Conservation (phyloP, 202 grass and related monocot species). For the Brachypodium distachyon region DNA sequence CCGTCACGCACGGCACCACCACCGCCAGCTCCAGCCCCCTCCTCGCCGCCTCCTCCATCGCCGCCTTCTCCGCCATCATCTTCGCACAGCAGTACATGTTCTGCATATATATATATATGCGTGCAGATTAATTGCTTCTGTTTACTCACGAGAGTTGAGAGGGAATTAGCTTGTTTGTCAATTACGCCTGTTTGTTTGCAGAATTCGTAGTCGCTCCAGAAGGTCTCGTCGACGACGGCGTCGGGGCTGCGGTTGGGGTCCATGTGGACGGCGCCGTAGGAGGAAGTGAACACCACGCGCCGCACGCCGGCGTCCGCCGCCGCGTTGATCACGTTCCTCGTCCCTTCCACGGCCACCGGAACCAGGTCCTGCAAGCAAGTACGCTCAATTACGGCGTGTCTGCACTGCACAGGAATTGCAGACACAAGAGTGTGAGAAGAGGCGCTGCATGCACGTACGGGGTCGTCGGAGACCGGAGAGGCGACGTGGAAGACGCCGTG, state of each 20-base stretch:
- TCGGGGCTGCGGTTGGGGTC: conserved; percentile 43
- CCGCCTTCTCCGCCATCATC: conserved; percentile 24
- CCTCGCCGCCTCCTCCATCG: not conserved
- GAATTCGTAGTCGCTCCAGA: conserved; percentile 52
- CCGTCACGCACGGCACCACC: conserved; percentile 7
- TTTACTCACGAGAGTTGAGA: not conserved
- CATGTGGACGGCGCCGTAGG: conserved; percentile 56
- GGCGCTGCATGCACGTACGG: not conserved
- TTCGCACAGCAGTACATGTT: conserved; percentile 39
- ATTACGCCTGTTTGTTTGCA: conserved; percentile 17
- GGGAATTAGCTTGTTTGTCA: too few species aligned
- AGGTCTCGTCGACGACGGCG: conserved; percentile 27
- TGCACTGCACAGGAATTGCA: not conserved
- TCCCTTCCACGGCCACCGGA: conserved; percentile 37
- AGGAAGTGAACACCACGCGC: conserved; percentile 39
- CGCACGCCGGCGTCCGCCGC: conserved; percentile 24
- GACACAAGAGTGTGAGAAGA: not conserved
- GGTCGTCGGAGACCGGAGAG: conserved; percentile 37
- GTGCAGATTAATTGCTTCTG: not conserved
- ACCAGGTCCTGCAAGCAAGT: conserved; percentile 1
- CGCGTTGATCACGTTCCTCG: conserved; percentile 16
- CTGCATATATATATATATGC: too few species aligned
- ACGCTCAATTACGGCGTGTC: too few species aligned
- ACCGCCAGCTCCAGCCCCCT: conserved; percentile 15
- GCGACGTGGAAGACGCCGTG: conserved; percentile 50